These are phyloP conservation scores for Begonia masoniana DNA, from an alignment of 306 rosid genomes.

Conservation along the genomic window DNA sequence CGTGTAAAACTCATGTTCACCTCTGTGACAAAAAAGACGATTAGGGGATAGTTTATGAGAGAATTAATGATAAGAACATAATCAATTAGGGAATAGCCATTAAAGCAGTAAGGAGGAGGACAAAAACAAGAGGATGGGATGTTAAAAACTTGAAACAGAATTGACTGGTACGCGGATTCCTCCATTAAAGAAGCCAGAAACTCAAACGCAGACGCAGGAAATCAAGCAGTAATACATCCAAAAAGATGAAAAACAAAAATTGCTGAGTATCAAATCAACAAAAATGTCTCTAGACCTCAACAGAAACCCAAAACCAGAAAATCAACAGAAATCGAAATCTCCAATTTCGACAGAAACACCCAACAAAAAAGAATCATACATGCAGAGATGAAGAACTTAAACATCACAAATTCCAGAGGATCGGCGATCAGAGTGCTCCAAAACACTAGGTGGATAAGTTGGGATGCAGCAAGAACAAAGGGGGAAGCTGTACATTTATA, in stretches of 20 bases:
- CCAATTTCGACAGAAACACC: no score
- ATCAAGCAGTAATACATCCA: constrained; percentile 18
- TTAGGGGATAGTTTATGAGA: not conserved
- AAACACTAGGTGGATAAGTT: not conserved
- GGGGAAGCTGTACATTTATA: not conserved
- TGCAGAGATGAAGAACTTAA: constrained; percentile 19
- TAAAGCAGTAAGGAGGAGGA: not conserved
- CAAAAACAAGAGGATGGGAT: no score
- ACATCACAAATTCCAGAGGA: constrained; percentile 36
- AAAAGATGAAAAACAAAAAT: constrained; percentile 8
- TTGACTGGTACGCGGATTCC: not conserved
- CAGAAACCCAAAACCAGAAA: no score
- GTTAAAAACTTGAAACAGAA: constrained; percentile 19
- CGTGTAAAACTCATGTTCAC: constrained; percentile 47
- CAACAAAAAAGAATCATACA: not conserved
- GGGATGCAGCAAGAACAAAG: not conserved
- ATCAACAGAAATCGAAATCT: no score
- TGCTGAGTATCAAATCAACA: not conserved
- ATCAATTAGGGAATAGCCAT: not conserved
- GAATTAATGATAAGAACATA: not conserved
- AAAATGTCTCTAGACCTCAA: no score
- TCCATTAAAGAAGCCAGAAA: not conserved
- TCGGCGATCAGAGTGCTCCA: constrained; percentile 23
- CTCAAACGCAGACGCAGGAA: constrained; percentile 5
- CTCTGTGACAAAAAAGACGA: not conserved